phyloP scores from a whole-genome alignment of 176 grass and related monocot genomes.

The Typha latifolia region DNA sequence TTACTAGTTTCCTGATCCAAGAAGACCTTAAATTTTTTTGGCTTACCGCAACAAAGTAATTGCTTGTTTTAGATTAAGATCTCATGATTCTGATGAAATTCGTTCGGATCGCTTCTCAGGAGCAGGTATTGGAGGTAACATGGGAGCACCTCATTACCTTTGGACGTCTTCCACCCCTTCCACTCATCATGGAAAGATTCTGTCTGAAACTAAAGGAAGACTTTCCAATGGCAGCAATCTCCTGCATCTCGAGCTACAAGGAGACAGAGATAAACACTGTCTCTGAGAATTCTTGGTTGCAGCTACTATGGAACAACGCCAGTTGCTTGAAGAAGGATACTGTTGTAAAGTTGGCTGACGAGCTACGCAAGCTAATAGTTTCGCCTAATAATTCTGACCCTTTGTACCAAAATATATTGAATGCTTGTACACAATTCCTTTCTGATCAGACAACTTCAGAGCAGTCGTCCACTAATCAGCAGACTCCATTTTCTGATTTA shows the following conservation, averaged over 20 bases:
- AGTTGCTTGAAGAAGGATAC: slow-evolving; percentile 35
- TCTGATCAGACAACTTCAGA: slow-evolving; percentile 13
- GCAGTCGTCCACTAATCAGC: too few relatives aligned
- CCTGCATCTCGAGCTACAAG: slow-evolving; percentile 41
- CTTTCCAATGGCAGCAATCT: slow-evolving; percentile 32
- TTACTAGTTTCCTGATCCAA: not conserved
- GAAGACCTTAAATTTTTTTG: not conserved
- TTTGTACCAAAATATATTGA: slow-evolving; percentile 49
- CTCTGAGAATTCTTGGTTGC: slow-evolving; percentile 56
- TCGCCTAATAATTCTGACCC: slow-evolving; percentile 18
- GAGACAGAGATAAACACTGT: slow-evolving; percentile 44
- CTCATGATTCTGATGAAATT: slow-evolving; percentile 16
- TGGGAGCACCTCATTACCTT: slow-evolving; percentile 52
- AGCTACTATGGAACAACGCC: slow-evolving; percentile 44
- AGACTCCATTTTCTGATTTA: too few relatives aligned
- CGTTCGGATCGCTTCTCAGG: slow-evolving; percentile 36
- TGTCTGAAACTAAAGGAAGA: slow-evolving; percentile 72
- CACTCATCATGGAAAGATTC: slow-evolving; percentile 90
- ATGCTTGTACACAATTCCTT: slow-evolving; percentile 51
- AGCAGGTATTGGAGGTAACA: slow-evolving; percentile 46
- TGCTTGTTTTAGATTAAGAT: slow-evolving; percentile 7
- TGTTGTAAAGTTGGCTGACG: slow-evolving; percentile 30
- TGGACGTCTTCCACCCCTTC: slow-evolving; percentile 41
- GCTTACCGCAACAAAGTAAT: not conserved
- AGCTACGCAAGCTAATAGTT: slow-evolving; percentile 35